phyloP scores from a whole-genome alignment of 371 early-diverging fungal species.

The Mucor saturninus region DNA sequence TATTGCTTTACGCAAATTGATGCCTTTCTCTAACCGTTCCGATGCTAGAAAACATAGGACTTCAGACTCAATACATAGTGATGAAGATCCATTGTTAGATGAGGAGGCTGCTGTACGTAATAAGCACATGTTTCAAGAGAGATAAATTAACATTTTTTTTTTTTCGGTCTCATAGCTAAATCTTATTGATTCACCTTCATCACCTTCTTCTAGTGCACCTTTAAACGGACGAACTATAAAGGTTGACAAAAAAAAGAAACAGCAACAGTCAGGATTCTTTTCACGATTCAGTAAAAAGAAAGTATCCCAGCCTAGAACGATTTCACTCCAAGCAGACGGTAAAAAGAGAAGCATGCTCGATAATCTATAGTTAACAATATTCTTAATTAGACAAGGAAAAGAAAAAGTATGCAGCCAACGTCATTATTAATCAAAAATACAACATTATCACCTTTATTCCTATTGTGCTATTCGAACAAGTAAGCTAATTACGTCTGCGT shows the following conservation, averaged over 20 bases:
- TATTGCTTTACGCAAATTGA: conserved; percentile 49
- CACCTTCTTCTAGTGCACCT: not conserved
- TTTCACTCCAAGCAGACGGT: conserved; percentile 40
- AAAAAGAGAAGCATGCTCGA: not conserved
- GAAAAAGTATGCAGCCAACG: conserved; percentile 78
- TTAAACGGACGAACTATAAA: not conserved
- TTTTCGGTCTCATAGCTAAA: conserved; percentile 4
- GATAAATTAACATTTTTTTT: not conserved
- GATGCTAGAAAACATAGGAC: conserved; percentile 41
- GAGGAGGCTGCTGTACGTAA: conserved; percentile 45
- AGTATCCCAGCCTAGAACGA: conserved; percentile 35
- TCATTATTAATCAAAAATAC: conserved; percentile 97
- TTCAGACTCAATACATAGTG: conserved; percentile 47
- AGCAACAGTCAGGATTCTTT: conserved; percentile 11
- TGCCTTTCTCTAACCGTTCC: conserved; percentile 41
- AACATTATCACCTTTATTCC: conserved; percentile 89
- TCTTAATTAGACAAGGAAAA: conserved; percentile 54
- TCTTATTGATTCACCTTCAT: conserved; percentile 9
- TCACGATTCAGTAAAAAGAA: conserved; percentile 30
- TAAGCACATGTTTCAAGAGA: not conserved
- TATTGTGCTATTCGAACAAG: conserved; percentile 93
- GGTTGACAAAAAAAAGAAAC: conserved; percentile 7
- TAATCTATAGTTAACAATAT: too few relatives aligned
- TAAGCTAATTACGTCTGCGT: conserved; percentile 25
- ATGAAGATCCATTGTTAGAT: conserved; percentile 55